Conservation (phyloP, 129 eudicot species). For the Flaveria trinervia region DNA sequence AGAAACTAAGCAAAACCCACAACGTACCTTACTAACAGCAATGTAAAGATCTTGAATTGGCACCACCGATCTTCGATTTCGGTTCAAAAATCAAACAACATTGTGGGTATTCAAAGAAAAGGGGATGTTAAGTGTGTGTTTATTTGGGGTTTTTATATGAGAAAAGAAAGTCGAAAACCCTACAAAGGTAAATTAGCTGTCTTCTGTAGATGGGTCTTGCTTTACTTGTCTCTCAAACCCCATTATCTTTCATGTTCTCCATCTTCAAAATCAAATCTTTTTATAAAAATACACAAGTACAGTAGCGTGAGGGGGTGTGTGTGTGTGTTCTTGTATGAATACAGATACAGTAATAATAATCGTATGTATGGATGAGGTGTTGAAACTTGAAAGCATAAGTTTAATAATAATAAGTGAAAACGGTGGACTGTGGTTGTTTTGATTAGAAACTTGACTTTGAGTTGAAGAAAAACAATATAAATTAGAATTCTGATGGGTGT, state of each 20-base stretch:
- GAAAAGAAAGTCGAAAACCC: constrained; percentile 47
- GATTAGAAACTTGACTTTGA: neutral
- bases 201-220: constrained; percentile 45
- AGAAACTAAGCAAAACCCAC: constrained; percentile 11
- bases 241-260: constrained; percentile 44
- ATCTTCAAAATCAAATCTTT: constrained; percentile 32
- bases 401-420: too few relatives aligned
- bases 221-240: constrained; percentile 55
- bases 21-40: constrained; percentile 35
- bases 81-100: constrained; percentile 48
- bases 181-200: constrained; percentile 34
- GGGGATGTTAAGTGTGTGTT: constrained; percentile 3
- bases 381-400: constrained; percentile 6
- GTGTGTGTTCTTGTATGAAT: neutral
- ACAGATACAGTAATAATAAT: constrained; percentile 17
- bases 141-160: constrained; percentile 25
- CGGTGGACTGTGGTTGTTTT: neutral
- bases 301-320: too few relatives aligned
- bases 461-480: too few relatives aligned
- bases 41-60: constrained; percentile 56
- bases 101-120: constrained; percentile 30
- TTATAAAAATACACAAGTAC: constrained; percentile 6
- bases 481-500: neutral
- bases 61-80: constrained; percentile 43
- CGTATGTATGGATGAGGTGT: constrained; percentile 2